Conservation (phyloP, 371 early-diverging fungal species). For the Syncephalastrum sp. region DNA sequence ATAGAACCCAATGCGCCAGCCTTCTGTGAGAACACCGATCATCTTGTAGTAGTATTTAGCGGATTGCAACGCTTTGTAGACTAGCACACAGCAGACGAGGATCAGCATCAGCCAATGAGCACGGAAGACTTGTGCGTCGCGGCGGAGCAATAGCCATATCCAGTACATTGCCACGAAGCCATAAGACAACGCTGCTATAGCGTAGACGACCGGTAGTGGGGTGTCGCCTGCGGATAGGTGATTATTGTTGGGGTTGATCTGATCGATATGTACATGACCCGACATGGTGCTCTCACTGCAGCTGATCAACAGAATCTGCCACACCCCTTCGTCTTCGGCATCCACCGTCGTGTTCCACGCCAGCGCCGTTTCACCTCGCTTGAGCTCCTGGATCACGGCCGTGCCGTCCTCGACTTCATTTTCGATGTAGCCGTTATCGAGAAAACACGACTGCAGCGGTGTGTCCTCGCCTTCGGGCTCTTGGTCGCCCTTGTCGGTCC, state of each 20-base stretch:
- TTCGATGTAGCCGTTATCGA: constrained; percentile 27
- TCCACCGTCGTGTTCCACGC: constrained; percentile 16
- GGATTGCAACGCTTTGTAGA: constrained; percentile 55
- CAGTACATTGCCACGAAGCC: constrained; percentile 33
- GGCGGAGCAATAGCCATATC: constrained; percentile 31
- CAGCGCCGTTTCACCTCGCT: neutral
- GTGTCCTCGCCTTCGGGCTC: neutral
- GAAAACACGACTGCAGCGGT: constrained; percentile 17
- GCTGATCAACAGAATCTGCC: constrained; percentile 49
- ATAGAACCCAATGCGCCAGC: constrained; percentile 58
- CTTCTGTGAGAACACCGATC: constrained; percentile 46
- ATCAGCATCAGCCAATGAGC: constrained; percentile 57
- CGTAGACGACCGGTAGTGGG: constrained; percentile 52
- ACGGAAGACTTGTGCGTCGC: constrained; percentile 48
- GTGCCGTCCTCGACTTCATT: constrained; percentile 35
- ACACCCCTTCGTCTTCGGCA: constrained; percentile 42
- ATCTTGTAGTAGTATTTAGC: constrained; percentile 53
- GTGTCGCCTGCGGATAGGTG: constrained; percentile 57
- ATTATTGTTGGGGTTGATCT: constrained; percentile 50
- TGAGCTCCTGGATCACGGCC: constrained; percentile 19
- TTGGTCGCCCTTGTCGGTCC: constrained; percentile 4
- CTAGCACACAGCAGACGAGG: constrained; percentile 42
- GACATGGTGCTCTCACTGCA: constrained; percentile 38
- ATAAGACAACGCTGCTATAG: constrained; percentile 32
- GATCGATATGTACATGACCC: constrained; percentile 31